Evolutionary conservation across 495 filamentous ascomycete species (phyloP).

Genomic region (Viridothelium virens): DNA sequence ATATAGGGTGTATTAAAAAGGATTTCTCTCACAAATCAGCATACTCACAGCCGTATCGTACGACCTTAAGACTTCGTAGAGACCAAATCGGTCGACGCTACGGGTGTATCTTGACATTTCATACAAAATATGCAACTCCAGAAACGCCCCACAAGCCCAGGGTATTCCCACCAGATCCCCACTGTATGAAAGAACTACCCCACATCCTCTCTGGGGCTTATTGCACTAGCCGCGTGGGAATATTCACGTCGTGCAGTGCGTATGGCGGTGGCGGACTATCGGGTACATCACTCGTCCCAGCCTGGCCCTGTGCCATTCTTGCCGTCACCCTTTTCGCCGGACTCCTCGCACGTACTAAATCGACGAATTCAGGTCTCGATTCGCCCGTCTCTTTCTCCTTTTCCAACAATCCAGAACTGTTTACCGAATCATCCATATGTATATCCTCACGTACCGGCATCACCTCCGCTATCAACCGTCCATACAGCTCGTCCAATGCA

Average conservation of each 20-base stretch:
- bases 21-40: background rate
- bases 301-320: background rate
- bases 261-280: slow-evolving; percentile 7
- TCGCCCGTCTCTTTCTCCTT: background rate
- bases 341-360: background rate
- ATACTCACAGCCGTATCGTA: background rate
- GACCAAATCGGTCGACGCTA: background rate
- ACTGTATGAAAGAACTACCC: background rate
- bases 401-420: background rate
- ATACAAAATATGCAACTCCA: background rate
- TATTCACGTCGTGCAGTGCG: background rate
- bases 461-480: background rate
- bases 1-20: slow-evolving; percentile 6
- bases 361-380: background rate
- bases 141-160: background rate
- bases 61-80: no score
- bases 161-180: background rate
- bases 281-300: background rate
- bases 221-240: background rate
- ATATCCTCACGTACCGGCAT: background rate
- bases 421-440: background rate
- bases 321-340: background rate
- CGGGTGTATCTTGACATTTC: slow-evolving; percentile 3
- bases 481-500: background rate
- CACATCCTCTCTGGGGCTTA: background rate